Evolutionary conservation across 768 basidiomycete genomes (phyloP).

Genomic region (Kockovaella imperatae): DNA sequence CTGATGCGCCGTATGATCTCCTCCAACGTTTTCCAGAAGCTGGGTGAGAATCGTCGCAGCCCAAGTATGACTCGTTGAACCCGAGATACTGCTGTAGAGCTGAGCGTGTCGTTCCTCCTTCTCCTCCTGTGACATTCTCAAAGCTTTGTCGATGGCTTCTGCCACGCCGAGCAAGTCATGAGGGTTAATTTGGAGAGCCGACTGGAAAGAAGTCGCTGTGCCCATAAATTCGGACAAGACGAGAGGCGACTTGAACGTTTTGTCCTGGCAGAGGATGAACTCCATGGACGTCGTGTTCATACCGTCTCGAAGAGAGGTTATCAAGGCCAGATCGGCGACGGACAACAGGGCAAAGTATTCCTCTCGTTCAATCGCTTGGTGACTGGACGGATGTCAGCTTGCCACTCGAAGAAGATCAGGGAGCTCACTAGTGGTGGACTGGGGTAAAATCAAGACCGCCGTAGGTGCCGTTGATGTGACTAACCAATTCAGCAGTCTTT

Average conservation of each 20-base stretch:
- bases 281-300: constrained; percentile 99
- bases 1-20: constrained; percentile 67
- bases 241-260: constrained; percentile 68
- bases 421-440: constrained; percentile 91
- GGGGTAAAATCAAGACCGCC: constrained; percentile 92
- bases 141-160: constrained; percentile 78
- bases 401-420: background rate
- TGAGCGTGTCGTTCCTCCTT: constrained; percentile 63
- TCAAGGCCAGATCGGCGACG: constrained; percentile 88
- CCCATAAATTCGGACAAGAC: constrained; percentile 98
- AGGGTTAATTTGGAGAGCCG: constrained; percentile 86
- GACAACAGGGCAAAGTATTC: constrained; percentile 93
- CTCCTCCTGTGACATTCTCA: constrained; percentile 70
- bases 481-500: constrained; percentile 85
- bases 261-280: constrained; percentile 87
- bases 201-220: constrained; percentile 81
- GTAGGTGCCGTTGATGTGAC: constrained; percentile 91
- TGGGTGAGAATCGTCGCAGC: constrained; percentile 81
- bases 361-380: constrained; percentile 93
- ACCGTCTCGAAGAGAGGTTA: constrained; percentile 90
- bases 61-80: constrained; percentile 93
- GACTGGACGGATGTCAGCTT: constrained; percentile 52
- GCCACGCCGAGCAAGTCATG: constrained; percentile 92
- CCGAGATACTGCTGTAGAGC: constrained; percentile 75
- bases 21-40: constrained; percentile 71